Evolutionary conservation across 129 eudicot genomes (phyloP), one percentile per base, ranked within the genome.

Genomic region (Flaveria linearis): DNA sequence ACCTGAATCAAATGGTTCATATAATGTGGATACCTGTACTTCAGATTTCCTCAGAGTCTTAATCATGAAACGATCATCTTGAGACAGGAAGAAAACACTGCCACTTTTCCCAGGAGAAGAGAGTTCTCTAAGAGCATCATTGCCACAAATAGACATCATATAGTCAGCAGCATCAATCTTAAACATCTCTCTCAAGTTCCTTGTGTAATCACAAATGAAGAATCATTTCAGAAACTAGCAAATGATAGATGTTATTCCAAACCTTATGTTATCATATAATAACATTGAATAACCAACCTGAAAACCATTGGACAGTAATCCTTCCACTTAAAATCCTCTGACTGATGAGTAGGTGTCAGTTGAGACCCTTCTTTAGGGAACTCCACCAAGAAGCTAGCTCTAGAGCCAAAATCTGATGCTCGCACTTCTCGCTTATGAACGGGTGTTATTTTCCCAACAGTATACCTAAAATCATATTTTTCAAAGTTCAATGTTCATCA

Each of bases 81-180:
- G 99, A 46, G 99, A 94, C 64, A 94, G 79, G 83, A 91, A 94
- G 82, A 94, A 94, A 22, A 94, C 90, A 69, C 99, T 94, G 28
- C 99, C 99, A 85, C 99, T 94, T 83, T 94, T 94, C 68, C 99
- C 99, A 30, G 99, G 97, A 66, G 99, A 94, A 72, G 99, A 94
- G 79, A 94, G 89, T 79, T 94, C 97, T 83, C 96, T 83, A 43
- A 94, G 89, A 68, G 97, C 92, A 78, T 91, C 99, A 83, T 94
- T 91, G 65, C 99, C 99, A 83, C 99, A 94, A 69, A 94, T 89
- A 15, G 99, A 94, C 93, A 94, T 91, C 99, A 94, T 94, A 85
- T 94, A 94, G 68, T 91, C 97, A 78, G 99, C 99, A 77, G 99
- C 89, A 82, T 94, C 99, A 51, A 94, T 91, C 85, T 82, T 91